Conservation (phyloP, 179 eudicot species). For the Silene noctiflora region DNA sequence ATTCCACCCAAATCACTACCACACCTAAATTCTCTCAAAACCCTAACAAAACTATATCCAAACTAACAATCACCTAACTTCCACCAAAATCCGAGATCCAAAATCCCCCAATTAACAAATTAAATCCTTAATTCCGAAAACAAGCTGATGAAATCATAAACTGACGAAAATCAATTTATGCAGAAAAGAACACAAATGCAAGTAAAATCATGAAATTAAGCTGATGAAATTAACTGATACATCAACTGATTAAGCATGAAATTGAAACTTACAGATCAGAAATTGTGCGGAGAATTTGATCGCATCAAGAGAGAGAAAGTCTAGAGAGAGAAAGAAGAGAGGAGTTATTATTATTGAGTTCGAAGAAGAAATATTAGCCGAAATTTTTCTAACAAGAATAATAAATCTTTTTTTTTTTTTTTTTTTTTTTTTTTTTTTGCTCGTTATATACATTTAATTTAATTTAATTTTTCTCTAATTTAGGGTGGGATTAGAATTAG, state of each 20-base stretch:
- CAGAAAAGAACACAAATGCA: neutral
- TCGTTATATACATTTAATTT: too few species aligned
- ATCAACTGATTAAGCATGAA: neutral
- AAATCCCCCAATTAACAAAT: neutral
- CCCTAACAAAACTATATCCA: neutral
- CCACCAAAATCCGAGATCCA: neutral
- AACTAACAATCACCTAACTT: neutral
- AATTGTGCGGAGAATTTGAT: neutral
- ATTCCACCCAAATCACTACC: neutral
- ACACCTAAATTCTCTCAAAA: slow-evolving; percentile 14
- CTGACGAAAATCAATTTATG: neutral
- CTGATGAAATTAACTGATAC: neutral
- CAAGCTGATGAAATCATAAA: neutral
- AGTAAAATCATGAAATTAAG: neutral
- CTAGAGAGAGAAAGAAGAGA: neutral
- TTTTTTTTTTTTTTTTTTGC: too few species aligned
- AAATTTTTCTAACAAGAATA: neutral
- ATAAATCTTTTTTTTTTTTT: neutral
- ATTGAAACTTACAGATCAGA: neutral
- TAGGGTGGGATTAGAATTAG: too few species aligned
- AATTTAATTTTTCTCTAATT: too few species aligned
- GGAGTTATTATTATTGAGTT: neutral
- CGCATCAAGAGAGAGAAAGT: neutral
- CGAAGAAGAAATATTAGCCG: neutral
- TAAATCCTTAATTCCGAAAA: neutral